phyloP scores from a whole-genome alignment of 2,329 filamentous ascomycete genomes.

The Incumbomyces delicatus region DNA sequence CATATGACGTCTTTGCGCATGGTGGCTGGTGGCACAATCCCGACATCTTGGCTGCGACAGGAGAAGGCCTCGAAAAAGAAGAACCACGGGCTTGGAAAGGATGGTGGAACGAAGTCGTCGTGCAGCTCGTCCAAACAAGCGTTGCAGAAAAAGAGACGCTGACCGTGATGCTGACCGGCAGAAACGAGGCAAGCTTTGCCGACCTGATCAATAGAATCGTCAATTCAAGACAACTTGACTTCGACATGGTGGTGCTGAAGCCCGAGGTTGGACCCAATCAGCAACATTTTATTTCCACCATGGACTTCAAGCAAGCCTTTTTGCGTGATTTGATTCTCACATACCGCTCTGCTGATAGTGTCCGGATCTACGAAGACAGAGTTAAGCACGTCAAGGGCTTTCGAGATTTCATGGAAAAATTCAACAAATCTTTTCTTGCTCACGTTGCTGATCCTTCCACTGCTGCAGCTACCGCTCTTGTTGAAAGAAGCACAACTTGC shows the following conservation, averaged over 20 bases:
- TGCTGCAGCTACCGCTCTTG: conserved; percentile 26
- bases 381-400: conserved; percentile 66
- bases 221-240: conserved; percentile 65
- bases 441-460: conserved; percentile 20
- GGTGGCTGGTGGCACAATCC: conserved; percentile 98
- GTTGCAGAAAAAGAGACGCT: conserved; percentile 77
- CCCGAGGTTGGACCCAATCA: conserved; percentile 71
- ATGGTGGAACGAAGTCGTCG: conserved; percentile 93
- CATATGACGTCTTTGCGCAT: conserved; percentile 64
- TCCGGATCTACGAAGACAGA: conserved; percentile 59
- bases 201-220: conserved; percentile 75
- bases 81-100: conserved; percentile 77
- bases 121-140: conserved; percentile 67
- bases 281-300: conserved; percentile 70
- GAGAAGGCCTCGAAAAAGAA: conserved; percentile 70
- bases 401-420: conserved; percentile 68
- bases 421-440: conserved; percentile 55
- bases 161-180: conserved; percentile 77
- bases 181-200: conserved; percentile 66
- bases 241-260: conserved; percentile 83
- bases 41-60: conserved; percentile 74
- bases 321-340: conserved; percentile 74
- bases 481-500: conserved; percentile 53
- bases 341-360: conserved; percentile 71
- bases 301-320: conserved; percentile 85